These are phyloP conservation scores for Kazachstania kunashirensis DNA, from an alignment of 805 yeast species.

Conservation along the genomic window DNA sequence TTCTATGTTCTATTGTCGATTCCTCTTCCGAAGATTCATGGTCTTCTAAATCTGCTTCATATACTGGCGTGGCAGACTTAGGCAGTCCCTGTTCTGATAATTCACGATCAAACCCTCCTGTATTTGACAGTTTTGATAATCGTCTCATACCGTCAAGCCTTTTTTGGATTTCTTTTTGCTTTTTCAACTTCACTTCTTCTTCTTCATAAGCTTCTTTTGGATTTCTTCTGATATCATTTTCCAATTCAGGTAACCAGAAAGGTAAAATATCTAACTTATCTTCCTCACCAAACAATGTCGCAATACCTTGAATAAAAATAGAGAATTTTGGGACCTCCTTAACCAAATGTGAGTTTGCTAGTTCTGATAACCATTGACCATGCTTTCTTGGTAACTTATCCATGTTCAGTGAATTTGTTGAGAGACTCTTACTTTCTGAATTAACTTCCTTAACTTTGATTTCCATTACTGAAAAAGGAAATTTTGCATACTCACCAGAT, in stretches of 20 bases:
- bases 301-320: conserved; percentile 87
- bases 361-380: conserved; percentile 75
- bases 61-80: background rate
- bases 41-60: conserved; percentile 43
- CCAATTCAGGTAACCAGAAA: conserved; percentile 90
- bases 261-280: conserved; percentile 76
- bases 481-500: conserved; percentile 74
- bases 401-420: conserved; percentile 12
- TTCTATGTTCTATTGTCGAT: conserved; percentile 3
- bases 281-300: conserved; percentile 80
- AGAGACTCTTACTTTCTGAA: conserved; percentile 27
- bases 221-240: conserved; percentile 61
- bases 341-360: conserved; percentile 72
- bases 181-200: conserved; percentile 44
- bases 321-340: conserved; percentile 92
- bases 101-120: background rate
- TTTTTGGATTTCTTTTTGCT: conserved; percentile 32
- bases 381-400: conserved; percentile 39
- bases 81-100: background rate
- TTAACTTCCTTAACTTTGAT: conserved; percentile 48
- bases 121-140: conserved; percentile 16
- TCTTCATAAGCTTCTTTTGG: conserved; percentile 74
- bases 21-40: conserved; percentile 46
- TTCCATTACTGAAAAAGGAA: conserved; percentile 85
- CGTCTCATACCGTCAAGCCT: conserved; percentile 32